Evolutionary conservation across 2,329 filamentous ascomycete genomes (phyloP), one percentile per base, ranked within the genome.

Genomic region (Monilinia vaccinii-corymbosi): DNA sequence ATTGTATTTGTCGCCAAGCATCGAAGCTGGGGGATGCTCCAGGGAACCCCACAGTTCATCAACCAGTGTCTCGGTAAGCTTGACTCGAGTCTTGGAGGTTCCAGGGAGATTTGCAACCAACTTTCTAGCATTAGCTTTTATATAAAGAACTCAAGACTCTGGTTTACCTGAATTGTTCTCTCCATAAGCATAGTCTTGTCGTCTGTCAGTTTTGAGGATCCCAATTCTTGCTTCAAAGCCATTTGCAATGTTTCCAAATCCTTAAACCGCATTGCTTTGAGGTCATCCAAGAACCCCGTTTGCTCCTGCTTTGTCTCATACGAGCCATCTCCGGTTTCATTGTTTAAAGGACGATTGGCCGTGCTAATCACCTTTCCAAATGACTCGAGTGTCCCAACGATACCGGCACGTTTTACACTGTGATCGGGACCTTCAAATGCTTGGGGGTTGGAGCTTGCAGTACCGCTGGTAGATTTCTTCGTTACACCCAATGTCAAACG

Each of bases 181-280:
- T 89, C 87, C 87, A 91, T 90, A 51, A 89, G 76, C 79, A 89
- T 88, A 0, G 84, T 87, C 75, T 87, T 88, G 74, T 92, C 89
- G 66, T 92, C 85, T 1, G 81, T 72, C 18, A 86, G 76, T 51
- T 82, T 76, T 60, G 79, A 79, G 1, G 86, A 83, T 65, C 81
- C 84, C 38, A 85, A 70, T 73, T 88, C 85, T 64, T 75, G 77
- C 60, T 80, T 78, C 60, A 88, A 74, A 47, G 89, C 74, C 18
- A 81, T 78, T 51, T 79, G 71, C 32, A 89, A 73, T 0, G 87
- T 88, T 65, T 80, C 79, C 47, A 87, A 68, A 65, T 90, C 87
- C 77, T 61, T 63, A 62, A 60, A 66, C 67, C 53, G 63, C 23
- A 90, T 71, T 6, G 79, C 73, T 63, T 77, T 82, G 52, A 89